These are phyloP conservation scores for Coemansia sp. DNA, from an alignment of 192 early-diverging fungal species.

Conservation along the genomic window DNA sequence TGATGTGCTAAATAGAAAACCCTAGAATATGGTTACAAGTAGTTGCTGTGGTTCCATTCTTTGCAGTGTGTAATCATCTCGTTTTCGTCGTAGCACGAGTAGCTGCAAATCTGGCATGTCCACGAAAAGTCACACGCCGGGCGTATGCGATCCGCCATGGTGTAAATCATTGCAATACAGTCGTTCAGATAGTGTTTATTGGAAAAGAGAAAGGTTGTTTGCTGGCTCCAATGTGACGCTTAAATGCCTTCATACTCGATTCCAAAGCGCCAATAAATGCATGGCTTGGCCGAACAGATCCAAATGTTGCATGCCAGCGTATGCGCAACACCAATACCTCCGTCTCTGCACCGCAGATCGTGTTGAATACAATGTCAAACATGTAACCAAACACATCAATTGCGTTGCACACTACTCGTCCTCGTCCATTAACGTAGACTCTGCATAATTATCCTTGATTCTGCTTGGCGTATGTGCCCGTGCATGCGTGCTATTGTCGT, in stretches of 20 bases:
- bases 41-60: not conserved
- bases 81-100: not conserved
- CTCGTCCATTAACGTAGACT: constrained; percentile 2
- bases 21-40: not conserved
- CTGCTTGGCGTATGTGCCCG: not conserved
- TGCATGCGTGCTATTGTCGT: constrained; percentile 2
- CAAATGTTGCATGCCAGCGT: not conserved
- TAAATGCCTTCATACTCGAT: not conserved
- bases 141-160: not conserved
- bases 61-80: constrained; percentile 4
- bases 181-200: not conserved
- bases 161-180: not conserved
- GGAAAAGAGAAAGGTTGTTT: not conserved
- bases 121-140: constrained; percentile 5
- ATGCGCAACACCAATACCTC: not conserved
- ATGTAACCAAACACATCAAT: not conserved
- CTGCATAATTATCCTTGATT: not conserved
- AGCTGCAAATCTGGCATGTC: constrained; percentile 1
- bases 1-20: not conserved
- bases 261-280: not conserved
- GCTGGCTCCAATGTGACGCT: not conserved
- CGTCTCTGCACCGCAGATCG: not conserved
- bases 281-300: constrained; percentile 4
- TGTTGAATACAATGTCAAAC: not conserved
- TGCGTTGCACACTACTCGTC: not conserved